Evolutionary conservation across 2,329 filamentous ascomycete genomes (phyloP).

Genomic region (Penicillium polonicum): DNA sequence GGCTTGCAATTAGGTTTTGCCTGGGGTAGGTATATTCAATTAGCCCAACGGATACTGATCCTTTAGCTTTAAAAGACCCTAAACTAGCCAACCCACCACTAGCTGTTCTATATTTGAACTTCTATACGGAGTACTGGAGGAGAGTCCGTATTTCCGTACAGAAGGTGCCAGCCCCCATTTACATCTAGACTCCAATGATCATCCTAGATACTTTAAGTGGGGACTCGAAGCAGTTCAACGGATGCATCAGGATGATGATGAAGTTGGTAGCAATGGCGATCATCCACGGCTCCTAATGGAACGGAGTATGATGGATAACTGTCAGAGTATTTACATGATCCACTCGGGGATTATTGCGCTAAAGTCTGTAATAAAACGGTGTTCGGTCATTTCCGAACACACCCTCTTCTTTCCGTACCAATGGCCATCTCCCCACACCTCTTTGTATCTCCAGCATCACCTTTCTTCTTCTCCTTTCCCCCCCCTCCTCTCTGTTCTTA

Average conservation of each 20-base stretch:
- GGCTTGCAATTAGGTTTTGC: neutral
- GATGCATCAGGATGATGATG: conserved; percentile 20
- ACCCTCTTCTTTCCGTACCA: conserved; percentile 8
- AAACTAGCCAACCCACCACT: conserved; percentile 1
- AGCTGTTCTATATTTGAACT: neutral
- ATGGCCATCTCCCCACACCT: conserved; percentile 23
- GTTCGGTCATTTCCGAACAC: conserved; percentile 10
- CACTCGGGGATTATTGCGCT: neutral
- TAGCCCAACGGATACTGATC: neutral
- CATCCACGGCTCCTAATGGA: conserved; percentile 21
- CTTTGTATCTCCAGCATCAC: conserved; percentile 29
- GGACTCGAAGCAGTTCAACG: neutral
- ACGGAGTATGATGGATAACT: conserved; percentile 2
- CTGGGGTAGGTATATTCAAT: neutral
- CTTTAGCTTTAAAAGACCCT: neutral
- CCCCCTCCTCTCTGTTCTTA: conserved; percentile 20
- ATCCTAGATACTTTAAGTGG: neutral
- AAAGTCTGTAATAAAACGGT: neutral
- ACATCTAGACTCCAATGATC: neutral
- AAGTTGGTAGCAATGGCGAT: conserved; percentile 25
- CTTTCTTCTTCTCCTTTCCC: conserved; percentile 26
- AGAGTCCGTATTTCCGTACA: neutral
- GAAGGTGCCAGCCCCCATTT: neutral
- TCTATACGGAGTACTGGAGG: neutral
- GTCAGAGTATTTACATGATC: conserved; percentile 7